A percentile compares a stretch with the other conserved stretches of the same genome.
Evolutionary conservation across 2,329 filamentous ascomycete species (phyloP).

Genomic region (Dichotomopilus funicola): DNA sequence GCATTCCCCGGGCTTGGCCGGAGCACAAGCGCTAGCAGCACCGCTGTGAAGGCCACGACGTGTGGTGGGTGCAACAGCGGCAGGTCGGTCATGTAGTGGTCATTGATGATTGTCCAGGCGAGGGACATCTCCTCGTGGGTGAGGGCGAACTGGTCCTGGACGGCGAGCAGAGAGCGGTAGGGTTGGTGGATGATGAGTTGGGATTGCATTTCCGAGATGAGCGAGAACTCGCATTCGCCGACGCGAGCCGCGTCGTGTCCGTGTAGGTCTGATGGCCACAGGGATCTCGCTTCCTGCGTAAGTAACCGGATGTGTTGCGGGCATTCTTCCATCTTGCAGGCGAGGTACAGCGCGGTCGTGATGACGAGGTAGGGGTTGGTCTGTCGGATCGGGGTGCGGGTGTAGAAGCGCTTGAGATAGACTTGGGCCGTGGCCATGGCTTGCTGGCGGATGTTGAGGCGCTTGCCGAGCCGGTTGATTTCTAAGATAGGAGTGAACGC

Average conservation of each 20-base stretch:
- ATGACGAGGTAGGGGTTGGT: slow-evolving; percentile 92
- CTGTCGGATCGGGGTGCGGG: slow-evolving; percentile 79
- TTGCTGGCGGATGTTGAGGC: slow-evolving; percentile 81
- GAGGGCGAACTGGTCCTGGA: slow-evolving; percentile 64
- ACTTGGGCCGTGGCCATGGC: slow-evolving; percentile 89
- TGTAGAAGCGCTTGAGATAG: slow-evolving; percentile 92
- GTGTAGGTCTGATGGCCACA: slow-evolving; percentile 74
- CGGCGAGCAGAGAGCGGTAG: slow-evolving; percentile 69
- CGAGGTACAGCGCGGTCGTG: slow-evolving; percentile 88
- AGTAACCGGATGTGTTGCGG: slow-evolving; percentile 94
- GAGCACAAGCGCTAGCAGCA: slow-evolving; percentile 77
- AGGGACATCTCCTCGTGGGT: slow-evolving; percentile 72
- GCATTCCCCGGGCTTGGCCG: slow-evolving; percentile 46
- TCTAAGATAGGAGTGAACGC: slow-evolving; percentile 42
- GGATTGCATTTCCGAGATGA: slow-evolving; percentile 86
- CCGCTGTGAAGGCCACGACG: slow-evolving; percentile 76
- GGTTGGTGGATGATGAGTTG: slow-evolving; percentile 88
- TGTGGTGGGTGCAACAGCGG: slow-evolving; percentile 81
- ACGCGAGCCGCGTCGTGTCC: slow-evolving; percentile 73
- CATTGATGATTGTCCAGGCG: slow-evolving; percentile 80
- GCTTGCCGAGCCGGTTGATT: slow-evolving; percentile 74
- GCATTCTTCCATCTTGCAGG: slow-evolving; percentile 96
- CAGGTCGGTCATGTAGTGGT: slow-evolving; percentile 89
- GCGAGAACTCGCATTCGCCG: slow-evolving; percentile 87
- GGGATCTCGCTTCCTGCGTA: slow-evolving; percentile 73